Percentiles rank a stretch among this genome's conserved stretches.
These are phyloP conservation scores for Didymella sp. DNA, from an alignment of 2,329 filamentous ascomycete species.

Conservation along the genomic window DNA sequence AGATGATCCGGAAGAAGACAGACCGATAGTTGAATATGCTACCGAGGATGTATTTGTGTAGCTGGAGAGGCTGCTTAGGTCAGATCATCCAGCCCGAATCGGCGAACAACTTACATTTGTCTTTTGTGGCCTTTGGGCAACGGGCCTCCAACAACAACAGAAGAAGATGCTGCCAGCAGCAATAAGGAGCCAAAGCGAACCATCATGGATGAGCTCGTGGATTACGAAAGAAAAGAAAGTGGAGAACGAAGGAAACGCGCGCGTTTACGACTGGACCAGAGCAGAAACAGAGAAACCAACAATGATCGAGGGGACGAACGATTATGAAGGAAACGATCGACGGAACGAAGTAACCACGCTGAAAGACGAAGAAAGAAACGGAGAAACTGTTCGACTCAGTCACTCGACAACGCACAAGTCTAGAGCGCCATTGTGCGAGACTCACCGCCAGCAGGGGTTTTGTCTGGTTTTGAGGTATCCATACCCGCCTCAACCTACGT, in stretches of 20 bases:
- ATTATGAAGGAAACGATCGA: constrained; percentile 47
- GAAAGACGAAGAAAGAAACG: constrained; percentile 32
- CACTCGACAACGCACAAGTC: constrained; percentile 37
- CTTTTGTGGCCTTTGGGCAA: constrained; percentile 39
- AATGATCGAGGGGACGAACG: constrained; percentile 29
- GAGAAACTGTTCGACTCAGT: constrained; percentile 33
- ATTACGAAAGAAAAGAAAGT: constrained; percentile 29
- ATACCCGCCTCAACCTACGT: constrained; percentile 50
- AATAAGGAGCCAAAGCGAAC: constrained; percentile 30
- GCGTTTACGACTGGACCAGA: constrained; percentile 31
- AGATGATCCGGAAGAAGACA: neutral
- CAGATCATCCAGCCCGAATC: neutral
- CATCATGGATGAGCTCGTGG: constrained; percentile 34
- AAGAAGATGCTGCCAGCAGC: constrained; percentile 50
- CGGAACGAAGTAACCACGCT: constrained; percentile 30
- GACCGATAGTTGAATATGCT: constrained; percentile 10
- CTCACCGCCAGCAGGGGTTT: constrained; percentile 36
- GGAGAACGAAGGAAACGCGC: constrained; percentile 25
- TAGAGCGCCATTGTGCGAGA: constrained; percentile 30
- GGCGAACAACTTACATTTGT: constrained; percentile 35
- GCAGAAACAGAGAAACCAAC: constrained; percentile 30
- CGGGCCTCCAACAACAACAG: constrained; percentile 41
- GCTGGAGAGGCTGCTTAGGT: constrained; percentile 31
- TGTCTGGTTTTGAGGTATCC: constrained; percentile 48
- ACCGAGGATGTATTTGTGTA: constrained; percentile 37